Evolutionary conservation across 805 yeast species (phyloP).

Genomic region (Ogataea chonburiensis): DNA sequence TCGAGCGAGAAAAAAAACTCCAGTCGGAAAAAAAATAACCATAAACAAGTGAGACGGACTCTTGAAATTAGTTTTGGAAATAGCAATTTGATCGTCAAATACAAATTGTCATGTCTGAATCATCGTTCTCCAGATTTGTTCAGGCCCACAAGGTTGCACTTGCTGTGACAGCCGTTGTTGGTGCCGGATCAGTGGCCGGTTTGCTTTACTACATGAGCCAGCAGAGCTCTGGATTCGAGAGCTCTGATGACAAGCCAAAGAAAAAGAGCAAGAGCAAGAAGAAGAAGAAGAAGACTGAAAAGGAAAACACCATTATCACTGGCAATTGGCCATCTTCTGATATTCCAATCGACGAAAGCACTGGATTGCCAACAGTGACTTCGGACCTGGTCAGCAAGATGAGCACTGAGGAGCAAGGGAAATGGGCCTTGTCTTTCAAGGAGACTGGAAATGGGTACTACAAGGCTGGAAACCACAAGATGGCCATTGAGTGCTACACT

Average conservation of each 20-base stretch:
- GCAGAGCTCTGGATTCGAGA: slow-evolving; percentile 24
- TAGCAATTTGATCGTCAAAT: background rate
- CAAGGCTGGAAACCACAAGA: slow-evolving; percentile 63
- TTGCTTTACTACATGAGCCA: slow-evolving; percentile 43
- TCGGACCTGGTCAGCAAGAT: slow-evolving; percentile 46
- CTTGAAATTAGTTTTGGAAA: slow-evolving; percentile 1
- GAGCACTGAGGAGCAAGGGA: slow-evolving; percentile 51
- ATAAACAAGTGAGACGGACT: slow-evolving; percentile 7
- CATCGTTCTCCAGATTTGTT: slow-evolving; percentile 38
- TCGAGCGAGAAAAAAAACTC: slow-evolving; percentile 11
- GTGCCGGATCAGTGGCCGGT: slow-evolving; percentile 48
- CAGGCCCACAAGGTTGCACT: slow-evolving; percentile 50
- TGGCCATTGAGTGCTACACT: slow-evolving; percentile 79
- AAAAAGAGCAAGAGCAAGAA: slow-evolving; percentile 40
- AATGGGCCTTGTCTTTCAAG: slow-evolving; percentile 73
- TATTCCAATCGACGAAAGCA: slow-evolving; percentile 50
- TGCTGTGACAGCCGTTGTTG: slow-evolving; percentile 49
- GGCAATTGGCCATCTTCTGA: slow-evolving; percentile 19
- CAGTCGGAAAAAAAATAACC: slow-evolving; percentile 6
- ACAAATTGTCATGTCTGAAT: slow-evolving; percentile 16
- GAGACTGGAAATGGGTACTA: slow-evolving; percentile 85
- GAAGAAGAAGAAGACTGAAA: slow-evolving; percentile 42
- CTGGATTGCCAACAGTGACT: slow-evolving; percentile 60
- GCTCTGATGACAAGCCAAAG: slow-evolving; percentile 23
- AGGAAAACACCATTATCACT: slow-evolving; percentile 31